phyloP scores from a whole-genome alignment of 169 alveolate genomes.

The Eimeria acervulina region DNA sequence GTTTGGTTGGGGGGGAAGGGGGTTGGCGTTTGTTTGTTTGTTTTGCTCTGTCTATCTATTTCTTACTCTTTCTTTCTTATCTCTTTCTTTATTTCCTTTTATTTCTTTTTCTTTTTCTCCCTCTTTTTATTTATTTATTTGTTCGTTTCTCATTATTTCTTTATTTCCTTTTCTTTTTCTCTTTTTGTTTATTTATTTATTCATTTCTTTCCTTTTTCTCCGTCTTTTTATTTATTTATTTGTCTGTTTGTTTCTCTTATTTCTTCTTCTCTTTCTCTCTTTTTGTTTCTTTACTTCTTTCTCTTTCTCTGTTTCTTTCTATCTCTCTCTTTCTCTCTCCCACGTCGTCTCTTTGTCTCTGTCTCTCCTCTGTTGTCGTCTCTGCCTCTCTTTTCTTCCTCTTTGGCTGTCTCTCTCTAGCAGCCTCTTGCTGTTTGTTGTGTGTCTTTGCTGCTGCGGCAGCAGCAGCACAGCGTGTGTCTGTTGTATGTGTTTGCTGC shows the following conservation, averaged over 20 bases:
- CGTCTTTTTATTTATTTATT: too few relatives aligned
- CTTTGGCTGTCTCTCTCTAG: background rate
- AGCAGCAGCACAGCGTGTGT: too few relatives aligned
- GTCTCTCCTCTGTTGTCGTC: too few relatives aligned
- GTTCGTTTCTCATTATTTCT: background rate
- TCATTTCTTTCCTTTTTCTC: too few relatives aligned
- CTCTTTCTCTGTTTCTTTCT: too few relatives aligned
- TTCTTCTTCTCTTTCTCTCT: slow-evolving; percentile 12
- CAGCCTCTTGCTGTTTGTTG: background rate
- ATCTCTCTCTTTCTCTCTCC: too few relatives aligned
- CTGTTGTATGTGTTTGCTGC: background rate
- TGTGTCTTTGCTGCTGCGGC: background rate
- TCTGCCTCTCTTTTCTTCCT: background rate
- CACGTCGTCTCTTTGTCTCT: too few relatives aligned
- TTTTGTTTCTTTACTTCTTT: background rate
- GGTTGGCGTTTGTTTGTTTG: background rate
- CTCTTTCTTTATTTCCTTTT: too few relatives aligned
- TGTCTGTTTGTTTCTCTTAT: too few relatives aligned
- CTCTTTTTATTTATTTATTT: background rate
- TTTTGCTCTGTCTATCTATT: background rate
- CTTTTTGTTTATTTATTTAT: too few relatives aligned
- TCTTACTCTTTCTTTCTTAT: background rate
- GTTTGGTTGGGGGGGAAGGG: too few relatives aligned
- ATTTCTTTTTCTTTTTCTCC: background rate
- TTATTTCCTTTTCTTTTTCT: background rate